Evolutionary conservation across 257 asterid genomes (phyloP), one percentile per base, ranked within the genome.

Genomic region (Voacanga thouarsii): DNA sequence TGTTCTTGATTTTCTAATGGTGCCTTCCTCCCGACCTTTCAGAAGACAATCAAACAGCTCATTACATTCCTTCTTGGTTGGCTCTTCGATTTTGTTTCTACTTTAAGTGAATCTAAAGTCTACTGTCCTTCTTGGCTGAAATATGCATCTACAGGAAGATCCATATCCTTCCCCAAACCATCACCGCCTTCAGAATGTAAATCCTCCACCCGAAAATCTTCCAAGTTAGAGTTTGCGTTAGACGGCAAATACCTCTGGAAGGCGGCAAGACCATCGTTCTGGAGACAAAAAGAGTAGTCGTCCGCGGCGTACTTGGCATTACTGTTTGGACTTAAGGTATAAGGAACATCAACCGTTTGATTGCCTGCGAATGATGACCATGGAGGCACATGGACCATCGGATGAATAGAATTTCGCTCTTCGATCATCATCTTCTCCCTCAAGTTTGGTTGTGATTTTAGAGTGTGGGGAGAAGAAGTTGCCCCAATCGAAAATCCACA

Each of bases 121-220:
- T n/a, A n/a, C n/a, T n/a, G n/a, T n/a, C n/a, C n/a, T n/a, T n/a
- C n/a, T n/a, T n/a, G n/a, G n/a, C n/a, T n/a, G n/a, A n/a, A 79
- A 86, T 88, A 92, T 5, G 92, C 91, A 81, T 89, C 98, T 30
- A 89, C 97, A 0, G 92, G 91, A 51, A 86, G 77, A 78, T 86
- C 89, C 24, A 86, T 79, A 9, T 83, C 87, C 26, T 50, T 61
- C 12, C 81, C 70, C 12, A 43, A 33, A 43, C 1, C 76, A 47
- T 75, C 86, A 33, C 49, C 80, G 68, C 65, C 74, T 6, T 83
- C 94, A 0, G 83, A 75, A 80, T 83, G 92, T 72, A 50, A 79
- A 59, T 88, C 91, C 64, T 75, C 83, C 59, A 45, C 11, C 23
- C 70, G 57, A 18, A 75, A 19, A 41, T 76, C 83, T 3, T 50